Evolutionary conservation across 1,284 basidiomycete genomes (phyloP).

Genomic region (Rhodotorula sp.): DNA sequence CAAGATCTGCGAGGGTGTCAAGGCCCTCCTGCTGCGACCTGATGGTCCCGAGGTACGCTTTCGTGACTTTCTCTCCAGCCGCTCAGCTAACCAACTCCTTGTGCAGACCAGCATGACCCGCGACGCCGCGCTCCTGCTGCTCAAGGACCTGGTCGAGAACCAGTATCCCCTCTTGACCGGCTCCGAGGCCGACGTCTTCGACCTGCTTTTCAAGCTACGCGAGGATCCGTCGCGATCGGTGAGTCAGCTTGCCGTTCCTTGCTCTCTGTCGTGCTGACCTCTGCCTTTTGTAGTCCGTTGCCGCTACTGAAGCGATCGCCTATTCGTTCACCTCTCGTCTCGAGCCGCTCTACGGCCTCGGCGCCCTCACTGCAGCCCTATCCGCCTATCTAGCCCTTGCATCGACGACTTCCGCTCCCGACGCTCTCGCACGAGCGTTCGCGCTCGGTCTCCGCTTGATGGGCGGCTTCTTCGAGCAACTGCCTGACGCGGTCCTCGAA

Average conservation of each 20-base stretch:
- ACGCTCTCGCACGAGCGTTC: constrained; percentile 55
- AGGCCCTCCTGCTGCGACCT: background rate
- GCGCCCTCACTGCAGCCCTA: constrained; percentile 69
- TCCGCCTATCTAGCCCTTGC: constrained; percentile 62
- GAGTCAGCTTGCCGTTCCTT: constrained; percentile 52
- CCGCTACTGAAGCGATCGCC: constrained; percentile 58
- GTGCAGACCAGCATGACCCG: background rate
- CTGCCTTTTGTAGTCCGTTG: constrained; percentile 68
- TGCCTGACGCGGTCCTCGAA: constrained; percentile 76
- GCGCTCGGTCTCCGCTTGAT: constrained; percentile 76
- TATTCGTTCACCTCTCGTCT: constrained; percentile 55
- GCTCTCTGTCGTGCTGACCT: constrained; percentile 60
- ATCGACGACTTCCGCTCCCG: constrained; percentile 44
- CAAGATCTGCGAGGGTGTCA: constrained; percentile 18
- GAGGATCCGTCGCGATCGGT: constrained; percentile 29
- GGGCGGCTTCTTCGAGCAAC: constrained; percentile 70
- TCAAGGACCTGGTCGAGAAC: constrained; percentile 38
- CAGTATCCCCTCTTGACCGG: constrained; percentile 32
- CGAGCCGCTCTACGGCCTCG: constrained; percentile 76
- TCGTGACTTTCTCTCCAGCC: too few relatives aligned
- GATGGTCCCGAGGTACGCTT: constrained; percentile 1
- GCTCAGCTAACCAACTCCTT: background rate
- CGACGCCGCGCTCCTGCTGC: constrained; percentile 22
- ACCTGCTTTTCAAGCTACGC: constrained; percentile 29
- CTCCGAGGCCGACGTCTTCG: constrained; percentile 28